Conservation (phyloP, 75 land plant genomes). For the Selaginella moellendorffii region DNA sequence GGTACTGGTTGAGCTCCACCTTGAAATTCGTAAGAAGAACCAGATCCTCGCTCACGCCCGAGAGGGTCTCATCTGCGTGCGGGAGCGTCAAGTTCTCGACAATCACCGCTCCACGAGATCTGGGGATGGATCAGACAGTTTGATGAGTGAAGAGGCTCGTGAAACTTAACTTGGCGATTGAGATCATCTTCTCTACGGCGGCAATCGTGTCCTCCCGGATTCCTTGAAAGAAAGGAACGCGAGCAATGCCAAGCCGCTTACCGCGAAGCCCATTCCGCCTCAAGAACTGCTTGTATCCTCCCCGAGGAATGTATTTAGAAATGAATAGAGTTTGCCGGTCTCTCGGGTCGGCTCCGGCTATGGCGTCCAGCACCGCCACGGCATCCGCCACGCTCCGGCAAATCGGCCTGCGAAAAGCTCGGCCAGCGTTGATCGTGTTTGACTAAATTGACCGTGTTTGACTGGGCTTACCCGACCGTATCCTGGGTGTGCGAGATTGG, state of each 20-base stretch:
- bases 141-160: not conserved
- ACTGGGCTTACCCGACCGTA: slow-evolving; percentile 38
- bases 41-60: not conserved
- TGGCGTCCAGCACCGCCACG: slow-evolving; percentile 39
- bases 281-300: slow-evolving; percentile 46
- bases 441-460: not conserved
- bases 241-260: slow-evolving; percentile 41
- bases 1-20: slow-evolving; percentile 22
- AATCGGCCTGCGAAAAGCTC: slow-evolving; percentile 46
- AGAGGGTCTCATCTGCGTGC: not conserved
- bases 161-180: not conserved
- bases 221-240: slow-evolving; percentile 22
- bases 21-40: slow-evolving; percentile 36
- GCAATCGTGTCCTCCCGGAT: not conserved
- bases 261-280: slow-evolving; percentile 32
- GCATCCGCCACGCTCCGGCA: slow-evolving; percentile 51
- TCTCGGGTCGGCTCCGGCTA: slow-evolving; percentile 36
- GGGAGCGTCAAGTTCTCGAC: slow-evolving; percentile 1
- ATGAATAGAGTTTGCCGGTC: slow-evolving; percentile 29
- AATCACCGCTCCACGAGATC: slow-evolving; percentile 11
- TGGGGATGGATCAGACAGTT: not conserved
- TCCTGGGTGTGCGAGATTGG: slow-evolving; percentile 37
- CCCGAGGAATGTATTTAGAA: slow-evolving; percentile 30
- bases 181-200: not conserved
- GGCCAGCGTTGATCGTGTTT: not conserved